Percentiles rank a stretch among this genome's conserved stretches.
These are phyloP conservation scores for Macadamia tetraphylla DNA, from an alignment of 164 flowering plant genomes.

Conservation along the genomic window DNA sequence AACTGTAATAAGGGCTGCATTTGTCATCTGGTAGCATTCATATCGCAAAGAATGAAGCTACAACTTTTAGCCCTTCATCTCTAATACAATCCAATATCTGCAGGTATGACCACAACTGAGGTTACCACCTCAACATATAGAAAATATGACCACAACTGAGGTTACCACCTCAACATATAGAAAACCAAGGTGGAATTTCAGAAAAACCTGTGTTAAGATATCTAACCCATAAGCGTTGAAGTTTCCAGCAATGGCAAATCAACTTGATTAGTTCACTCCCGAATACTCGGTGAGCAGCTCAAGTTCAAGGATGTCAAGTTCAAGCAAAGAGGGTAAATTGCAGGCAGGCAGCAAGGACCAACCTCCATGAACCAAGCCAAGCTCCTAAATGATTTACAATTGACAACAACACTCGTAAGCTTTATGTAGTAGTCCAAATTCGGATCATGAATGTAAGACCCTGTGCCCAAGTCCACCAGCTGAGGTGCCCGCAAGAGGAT, in stretches of 20 bases:
- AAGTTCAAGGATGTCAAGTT: slow-evolving; percentile 69
- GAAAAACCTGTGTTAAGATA: slow-evolving; percentile 3
- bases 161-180: background rate
- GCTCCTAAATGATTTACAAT: slow-evolving; percentile 53
- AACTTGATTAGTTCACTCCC: slow-evolving; percentile 47
- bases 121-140: background rate
- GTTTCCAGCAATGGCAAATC: slow-evolving; percentile 51
- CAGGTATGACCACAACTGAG: slow-evolving; percentile 1
- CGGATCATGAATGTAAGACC: slow-evolving; percentile 48
- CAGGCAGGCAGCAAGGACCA: slow-evolving; percentile 41
- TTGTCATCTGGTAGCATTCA: slow-evolving; percentile 87
- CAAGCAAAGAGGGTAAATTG: slow-evolving; percentile 51
- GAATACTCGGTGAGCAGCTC: slow-evolving; percentile 74
- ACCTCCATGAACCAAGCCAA: slow-evolving; percentile 82
- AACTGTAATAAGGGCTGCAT: slow-evolving; percentile 74
- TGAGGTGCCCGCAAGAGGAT: slow-evolving; percentile 66
- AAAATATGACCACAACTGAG: background rate
- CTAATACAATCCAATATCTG: slow-evolving; percentile 84
- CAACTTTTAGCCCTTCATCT: slow-evolving; percentile 71
- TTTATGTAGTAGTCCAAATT: slow-evolving; percentile 40
- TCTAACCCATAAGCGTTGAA: slow-evolving; percentile 78
- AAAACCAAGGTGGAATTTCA: background rate
- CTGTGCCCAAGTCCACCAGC: slow-evolving; percentile 63
- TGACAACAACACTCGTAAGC: slow-evolving; percentile 29
- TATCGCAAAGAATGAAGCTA: slow-evolving; percentile 75